Evolutionary conservation across 2,329 filamentous ascomycete genomes (phyloP).

Genomic region (Aspergillus cejpii): DNA sequence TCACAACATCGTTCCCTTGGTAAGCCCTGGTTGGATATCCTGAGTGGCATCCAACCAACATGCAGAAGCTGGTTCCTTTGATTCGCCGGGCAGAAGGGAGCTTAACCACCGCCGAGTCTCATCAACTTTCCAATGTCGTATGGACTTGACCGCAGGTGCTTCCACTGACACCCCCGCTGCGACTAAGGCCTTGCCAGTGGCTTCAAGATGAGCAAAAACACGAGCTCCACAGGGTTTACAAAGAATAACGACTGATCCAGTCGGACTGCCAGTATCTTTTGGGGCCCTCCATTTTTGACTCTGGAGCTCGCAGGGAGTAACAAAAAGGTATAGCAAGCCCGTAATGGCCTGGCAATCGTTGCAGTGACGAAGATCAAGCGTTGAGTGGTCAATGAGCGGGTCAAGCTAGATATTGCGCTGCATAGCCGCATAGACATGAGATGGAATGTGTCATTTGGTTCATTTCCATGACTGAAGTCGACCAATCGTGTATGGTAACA

Average conservation of each 20-base stretch:
- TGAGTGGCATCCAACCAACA: conserved; percentile 19
- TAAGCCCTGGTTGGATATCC: not conserved
- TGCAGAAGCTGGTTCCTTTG: conserved; percentile 7
- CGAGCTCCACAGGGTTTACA: conserved; percentile 46
- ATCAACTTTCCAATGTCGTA: conserved; percentile 25
- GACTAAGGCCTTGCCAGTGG: conserved; percentile 25
- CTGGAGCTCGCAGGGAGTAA: conserved; percentile 34
- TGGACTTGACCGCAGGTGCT: conserved; percentile 14
- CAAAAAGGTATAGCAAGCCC: conserved; percentile 45
- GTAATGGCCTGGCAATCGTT: conserved; percentile 44
- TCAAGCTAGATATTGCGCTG: conserved; percentile 23
- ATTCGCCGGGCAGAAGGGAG: conserved; percentile 20
- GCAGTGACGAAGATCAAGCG: conserved; percentile 48
- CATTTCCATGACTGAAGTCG: not conserved
- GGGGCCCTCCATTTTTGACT: conserved; percentile 32
- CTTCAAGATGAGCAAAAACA: conserved; percentile 27
- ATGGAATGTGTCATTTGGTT: conserved; percentile 14
- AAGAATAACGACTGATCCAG: conserved; percentile 44
- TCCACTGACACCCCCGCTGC: conserved; percentile 28
- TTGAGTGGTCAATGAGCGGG: conserved; percentile 13
- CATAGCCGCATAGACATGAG: conserved; percentile 27
- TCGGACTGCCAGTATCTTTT: conserved; percentile 42
- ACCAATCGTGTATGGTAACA: too few relatives aligned
- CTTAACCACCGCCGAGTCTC: conserved; percentile 29
- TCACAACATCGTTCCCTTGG: not conserved